Percentiles rank a stretch among this genome's conserved stretches.
Conservation (phyloP, 2,329 filamentous ascomycete species). For the Diaporthe helianthi region DNA sequence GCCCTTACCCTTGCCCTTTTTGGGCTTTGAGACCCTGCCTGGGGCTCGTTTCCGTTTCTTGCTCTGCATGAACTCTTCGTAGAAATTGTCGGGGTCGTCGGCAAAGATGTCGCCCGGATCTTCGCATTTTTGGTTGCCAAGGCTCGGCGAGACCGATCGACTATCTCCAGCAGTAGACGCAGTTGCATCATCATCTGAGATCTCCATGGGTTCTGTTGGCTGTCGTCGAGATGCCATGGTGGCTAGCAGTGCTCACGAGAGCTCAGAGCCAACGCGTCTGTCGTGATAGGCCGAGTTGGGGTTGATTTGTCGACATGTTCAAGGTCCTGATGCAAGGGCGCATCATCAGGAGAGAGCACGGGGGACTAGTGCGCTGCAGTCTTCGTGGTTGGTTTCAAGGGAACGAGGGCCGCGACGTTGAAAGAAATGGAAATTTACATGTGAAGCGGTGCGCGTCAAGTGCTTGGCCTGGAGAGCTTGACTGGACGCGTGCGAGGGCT, state of each 20-base stretch:
- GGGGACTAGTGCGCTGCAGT: not conserved
- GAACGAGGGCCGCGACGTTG: no score
- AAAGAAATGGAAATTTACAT: not conserved
- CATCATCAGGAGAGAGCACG: not conserved
- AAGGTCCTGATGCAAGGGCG: not conserved
- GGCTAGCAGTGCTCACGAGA: not conserved
- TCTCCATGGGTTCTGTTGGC: conserved; percentile 5
- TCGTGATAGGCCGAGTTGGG: not conserved
- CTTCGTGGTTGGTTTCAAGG: not conserved
- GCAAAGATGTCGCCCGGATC: conserved; percentile 30
- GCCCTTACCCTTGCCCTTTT: conserved; percentile 43
- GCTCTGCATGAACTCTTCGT: conserved; percentile 57
- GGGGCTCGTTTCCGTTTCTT: conserved; percentile 58
- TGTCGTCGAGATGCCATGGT: conserved; percentile 20
- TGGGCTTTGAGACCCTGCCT: conserved; percentile 57
- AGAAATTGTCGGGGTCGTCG: conserved; percentile 67
- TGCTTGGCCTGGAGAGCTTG: not conserved
- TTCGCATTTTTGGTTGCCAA: conserved; percentile 24
- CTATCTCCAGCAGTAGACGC: conserved; percentile 33
- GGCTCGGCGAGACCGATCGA: not conserved
- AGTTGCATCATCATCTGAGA: conserved; percentile 36
- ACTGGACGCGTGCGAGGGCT: not conserved
- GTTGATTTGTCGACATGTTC: not conserved
- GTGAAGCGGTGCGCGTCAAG: not conserved
- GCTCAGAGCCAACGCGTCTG: not conserved